These are phyloP conservation scores for Plasmodium coatneyi DNA, from an alignment of 169 alveolate genomes.

Conservation along the genomic window DNA sequence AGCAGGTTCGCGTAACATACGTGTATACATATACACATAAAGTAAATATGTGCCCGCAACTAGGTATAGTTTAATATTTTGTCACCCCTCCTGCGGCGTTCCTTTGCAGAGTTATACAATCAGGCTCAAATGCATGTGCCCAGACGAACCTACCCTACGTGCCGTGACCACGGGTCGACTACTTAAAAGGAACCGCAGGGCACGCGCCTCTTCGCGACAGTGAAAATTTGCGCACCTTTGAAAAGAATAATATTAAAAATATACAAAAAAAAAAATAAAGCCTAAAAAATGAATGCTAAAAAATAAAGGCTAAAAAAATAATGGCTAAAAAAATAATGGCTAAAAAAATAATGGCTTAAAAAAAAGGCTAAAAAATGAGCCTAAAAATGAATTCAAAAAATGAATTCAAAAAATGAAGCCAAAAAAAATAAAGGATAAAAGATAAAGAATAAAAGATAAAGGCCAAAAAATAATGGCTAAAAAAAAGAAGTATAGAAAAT, in stretches of 20 bases:
- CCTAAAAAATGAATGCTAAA: not conserved
- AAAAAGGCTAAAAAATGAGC: not conserved
- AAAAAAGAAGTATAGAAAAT: too few species aligned
- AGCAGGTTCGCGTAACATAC: not conserved
- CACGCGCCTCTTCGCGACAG: not conserved
- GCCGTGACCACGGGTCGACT: not conserved
- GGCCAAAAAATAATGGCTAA: not conserved
- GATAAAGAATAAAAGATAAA: not conserved
- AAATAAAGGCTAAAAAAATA: not conserved
- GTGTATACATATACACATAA: not conserved
- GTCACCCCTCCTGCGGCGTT: not conserved
- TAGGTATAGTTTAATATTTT: not conserved
- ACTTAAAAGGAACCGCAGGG: not conserved
- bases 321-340: not conserved
- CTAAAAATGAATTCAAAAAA: not conserved
- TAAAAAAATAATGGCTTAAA: not conserved
- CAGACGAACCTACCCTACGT: not conserved
- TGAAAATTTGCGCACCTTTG: not conserved
- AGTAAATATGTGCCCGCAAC: not conserved
- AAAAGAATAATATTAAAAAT: too few species aligned
- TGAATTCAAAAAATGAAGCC: not conserved
- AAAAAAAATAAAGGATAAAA: not conserved
- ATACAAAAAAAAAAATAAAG: not conserved
- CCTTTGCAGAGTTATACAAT: not conserved
- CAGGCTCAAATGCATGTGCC: not conserved